Percentiles rank a stretch among this genome's conserved stretches.
These are phyloP conservation scores for Neurospora terricola DNA, from an alignment of 495 filamentous ascomycete species.

Conservation along the genomic window DNA sequence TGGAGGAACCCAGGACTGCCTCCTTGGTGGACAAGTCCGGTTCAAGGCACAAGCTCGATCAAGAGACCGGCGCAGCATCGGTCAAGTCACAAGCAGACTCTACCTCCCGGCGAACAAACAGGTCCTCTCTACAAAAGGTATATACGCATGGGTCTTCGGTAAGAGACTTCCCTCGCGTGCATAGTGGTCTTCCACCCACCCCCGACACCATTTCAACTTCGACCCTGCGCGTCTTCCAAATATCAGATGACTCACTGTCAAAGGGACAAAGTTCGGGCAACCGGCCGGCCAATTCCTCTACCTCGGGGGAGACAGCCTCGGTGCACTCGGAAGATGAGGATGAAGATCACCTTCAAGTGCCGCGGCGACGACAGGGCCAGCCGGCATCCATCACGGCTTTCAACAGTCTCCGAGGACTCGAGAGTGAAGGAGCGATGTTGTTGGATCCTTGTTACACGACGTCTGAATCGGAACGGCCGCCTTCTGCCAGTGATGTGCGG, in stretches of 20 bases:
- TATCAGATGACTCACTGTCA: slow-evolving; percentile 27
- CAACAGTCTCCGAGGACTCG: slow-evolving; percentile 13
- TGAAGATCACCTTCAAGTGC: background rate
- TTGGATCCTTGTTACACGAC: background rate
- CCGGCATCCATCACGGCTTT: slow-evolving; percentile 18
- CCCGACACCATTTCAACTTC: slow-evolving; percentile 46
- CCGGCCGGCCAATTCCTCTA: slow-evolving; percentile 12
- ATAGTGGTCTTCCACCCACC: slow-evolving; percentile 38
- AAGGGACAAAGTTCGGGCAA: slow-evolving; percentile 10
- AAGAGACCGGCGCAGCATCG: background rate
- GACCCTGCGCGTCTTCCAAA: slow-evolving; percentile 32
- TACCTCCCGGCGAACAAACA: background rate
- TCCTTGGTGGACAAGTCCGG: background rate
- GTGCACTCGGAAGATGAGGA: slow-evolving; percentile 1
- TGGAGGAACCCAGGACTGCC: background rate
- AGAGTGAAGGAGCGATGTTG: background rate
- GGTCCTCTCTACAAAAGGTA: slow-evolving; percentile 22
- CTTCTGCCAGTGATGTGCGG: slow-evolving; percentile 23
- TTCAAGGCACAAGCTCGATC: background rate
- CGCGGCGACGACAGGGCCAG: slow-evolving; percentile 1
- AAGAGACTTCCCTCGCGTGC: slow-evolving; percentile 15
- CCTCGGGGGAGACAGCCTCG: slow-evolving; percentile 17
- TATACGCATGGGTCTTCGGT: slow-evolving; percentile 24
- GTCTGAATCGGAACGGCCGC: slow-evolving; percentile 19
- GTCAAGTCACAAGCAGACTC: background rate